Evolutionary conservation across 164 flowering plant genomes (phyloP).

Genomic region (Cinnamomum micranthum): DNA sequence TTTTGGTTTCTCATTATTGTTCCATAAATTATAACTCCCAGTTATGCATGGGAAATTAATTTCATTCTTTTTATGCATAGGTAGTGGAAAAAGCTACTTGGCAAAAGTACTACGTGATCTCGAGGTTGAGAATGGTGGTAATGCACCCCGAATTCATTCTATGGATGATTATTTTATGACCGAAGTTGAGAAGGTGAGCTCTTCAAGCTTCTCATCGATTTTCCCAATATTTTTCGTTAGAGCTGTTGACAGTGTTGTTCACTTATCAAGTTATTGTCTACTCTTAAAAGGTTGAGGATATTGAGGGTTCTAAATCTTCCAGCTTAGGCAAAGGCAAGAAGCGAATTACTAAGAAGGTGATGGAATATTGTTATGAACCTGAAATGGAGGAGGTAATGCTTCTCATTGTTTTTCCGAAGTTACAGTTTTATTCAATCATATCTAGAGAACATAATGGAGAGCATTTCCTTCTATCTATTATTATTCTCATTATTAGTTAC

Average conservation of each 20-base stretch:
- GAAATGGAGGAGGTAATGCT: conserved; percentile 95
- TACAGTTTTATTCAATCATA: neutral
- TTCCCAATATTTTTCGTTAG: neutral
- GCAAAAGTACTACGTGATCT: conserved; percentile 89
- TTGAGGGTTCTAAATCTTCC: conserved; percentile 51
- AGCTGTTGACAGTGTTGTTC: neutral
- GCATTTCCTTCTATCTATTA: too few relatives aligned
- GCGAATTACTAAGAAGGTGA: conserved; percentile 56
- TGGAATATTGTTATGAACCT: conserved; percentile 98
- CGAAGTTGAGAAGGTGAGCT: conserved; percentile 89
- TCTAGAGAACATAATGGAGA: neutral
- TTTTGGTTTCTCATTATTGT: neutral
- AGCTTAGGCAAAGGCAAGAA: conserved; percentile 61
- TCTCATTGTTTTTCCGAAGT: neutral
- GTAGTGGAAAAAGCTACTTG: conserved; percentile 96
- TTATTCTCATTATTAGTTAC: too few relatives aligned
- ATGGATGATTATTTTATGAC: conserved; percentile 99
- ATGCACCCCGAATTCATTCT: conserved; percentile 87
- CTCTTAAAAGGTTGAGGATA: conserved; percentile 59
- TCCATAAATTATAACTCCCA: neutral
- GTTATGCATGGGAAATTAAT: neutral
- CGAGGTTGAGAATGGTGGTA: conserved; percentile 91
- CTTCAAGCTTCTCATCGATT: neutral
- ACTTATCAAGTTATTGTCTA: neutral
- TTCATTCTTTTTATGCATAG: conserved; percentile 24